Evolutionary conservation across 495 filamentous ascomycete species (phyloP).

Genomic region (Aspergillus bertholletiae): DNA sequence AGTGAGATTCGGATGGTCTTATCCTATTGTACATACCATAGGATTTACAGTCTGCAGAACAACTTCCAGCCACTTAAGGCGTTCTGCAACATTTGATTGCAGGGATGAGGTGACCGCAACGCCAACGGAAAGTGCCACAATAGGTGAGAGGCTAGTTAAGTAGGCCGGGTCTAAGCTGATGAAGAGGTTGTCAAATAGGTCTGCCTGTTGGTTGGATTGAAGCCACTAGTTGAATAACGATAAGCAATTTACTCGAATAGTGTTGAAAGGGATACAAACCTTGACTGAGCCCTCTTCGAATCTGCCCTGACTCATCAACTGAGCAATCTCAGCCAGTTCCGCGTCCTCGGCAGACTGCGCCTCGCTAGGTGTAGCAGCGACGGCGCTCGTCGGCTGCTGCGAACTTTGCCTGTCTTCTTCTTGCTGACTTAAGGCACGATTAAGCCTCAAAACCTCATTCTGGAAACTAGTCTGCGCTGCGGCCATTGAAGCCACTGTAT

Average conservation of each 20-base stretch:
- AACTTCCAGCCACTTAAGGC: conserved; percentile 74
- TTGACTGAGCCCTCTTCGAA: conserved; percentile 69
- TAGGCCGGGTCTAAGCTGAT: conserved; percentile 69
- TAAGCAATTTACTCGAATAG: neutral
- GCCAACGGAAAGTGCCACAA: conserved; percentile 79
- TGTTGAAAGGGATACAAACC: conserved; percentile 42
- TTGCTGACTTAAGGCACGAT: conserved; percentile 24
- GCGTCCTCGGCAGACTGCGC: conserved; percentile 58
- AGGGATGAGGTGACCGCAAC: conserved; percentile 75
- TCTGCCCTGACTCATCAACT: conserved; percentile 58
- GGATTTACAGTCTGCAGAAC: conserved; percentile 56
- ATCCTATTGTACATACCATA: conserved; percentile 30
- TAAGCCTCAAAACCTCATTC: conserved; percentile 54
- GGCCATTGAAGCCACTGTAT: conserved; percentile 70
- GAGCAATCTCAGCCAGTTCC: conserved; percentile 62
- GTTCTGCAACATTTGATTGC: conserved; percentile 59
- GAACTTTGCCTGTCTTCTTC: neutral
- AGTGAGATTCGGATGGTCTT: neutral
- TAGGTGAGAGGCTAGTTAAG: conserved; percentile 61
- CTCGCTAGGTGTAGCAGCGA: conserved; percentile 28
- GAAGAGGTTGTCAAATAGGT: conserved; percentile 80
- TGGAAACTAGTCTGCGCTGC: conserved; percentile 61
- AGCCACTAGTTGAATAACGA: conserved; percentile 64
- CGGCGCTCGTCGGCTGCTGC: conserved; percentile 3
- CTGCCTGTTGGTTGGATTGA: conserved; percentile 68